Conservation (phyloP, 805 yeast genomes). For the Scheffersomyces coipomensis region DNA sequence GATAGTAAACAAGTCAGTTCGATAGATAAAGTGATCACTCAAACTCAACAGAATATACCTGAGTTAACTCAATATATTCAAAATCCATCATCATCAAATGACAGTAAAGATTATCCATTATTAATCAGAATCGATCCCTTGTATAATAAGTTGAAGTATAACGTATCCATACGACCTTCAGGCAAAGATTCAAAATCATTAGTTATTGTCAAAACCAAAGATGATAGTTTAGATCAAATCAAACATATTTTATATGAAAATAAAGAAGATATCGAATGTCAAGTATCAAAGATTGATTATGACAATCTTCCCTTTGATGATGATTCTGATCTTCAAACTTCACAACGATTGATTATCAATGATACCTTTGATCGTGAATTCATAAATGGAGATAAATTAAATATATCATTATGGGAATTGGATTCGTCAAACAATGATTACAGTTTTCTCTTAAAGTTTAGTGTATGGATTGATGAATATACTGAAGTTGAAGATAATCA, state of each 20-base stretch:
- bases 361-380: constrained; percentile 17
- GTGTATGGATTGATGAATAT: constrained; percentile 24
- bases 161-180: constrained; percentile 19
- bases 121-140: constrained; percentile 24
- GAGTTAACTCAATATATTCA: constrained; percentile 25
- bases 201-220: constrained; percentile 30
- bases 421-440: constrained; percentile 12
- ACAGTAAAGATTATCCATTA: constrained; percentile 21
- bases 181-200: constrained; percentile 14
- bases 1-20: constrained; percentile 18
- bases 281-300: constrained; percentile 29
- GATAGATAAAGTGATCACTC: constrained; percentile 14
- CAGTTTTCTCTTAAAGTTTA: constrained; percentile 19
- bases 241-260: constrained; percentile 9
- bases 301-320: constrained; percentile 24
- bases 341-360: constrained; percentile 25
- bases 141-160: constrained; percentile 25
- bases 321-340: not conserved
- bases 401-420: constrained; percentile 25
- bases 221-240: constrained; percentile 10
- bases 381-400: constrained; percentile 16
- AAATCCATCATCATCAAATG: constrained; percentile 11
- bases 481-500: not conserved
- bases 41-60: constrained; percentile 9
- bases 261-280: constrained; percentile 9